Evolutionary conservation across 352 stramenopile genomes (phyloP).

Genomic region (Globisporangium nunn): DNA sequence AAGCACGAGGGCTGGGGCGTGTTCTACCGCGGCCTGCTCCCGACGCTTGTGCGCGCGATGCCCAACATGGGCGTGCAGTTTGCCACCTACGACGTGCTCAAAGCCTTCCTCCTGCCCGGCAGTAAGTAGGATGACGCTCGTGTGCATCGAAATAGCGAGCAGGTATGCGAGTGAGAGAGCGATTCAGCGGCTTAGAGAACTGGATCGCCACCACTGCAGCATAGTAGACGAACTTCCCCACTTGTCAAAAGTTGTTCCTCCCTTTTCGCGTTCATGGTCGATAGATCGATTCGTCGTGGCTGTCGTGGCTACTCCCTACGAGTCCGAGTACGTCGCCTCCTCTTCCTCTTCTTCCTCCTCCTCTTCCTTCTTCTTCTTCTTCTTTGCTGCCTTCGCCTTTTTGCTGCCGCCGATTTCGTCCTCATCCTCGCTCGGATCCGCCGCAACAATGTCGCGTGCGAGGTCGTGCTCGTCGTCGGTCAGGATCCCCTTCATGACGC

Average conservation of each 20-base stretch:
- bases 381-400: neutral
- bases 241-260: neutral
- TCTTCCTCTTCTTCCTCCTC: conserved; percentile 8
- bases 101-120: conserved; percentile 24
- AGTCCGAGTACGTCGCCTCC: conserved; percentile 6
- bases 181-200: neutral
- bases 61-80: conserved; percentile 88
- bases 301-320: neutral
- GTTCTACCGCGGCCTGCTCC: conserved; percentile 70
- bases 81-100: conserved; percentile 78
- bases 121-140: conserved; percentile 1
- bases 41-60: conserved; percentile 78
- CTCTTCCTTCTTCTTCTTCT: conserved; percentile 6
- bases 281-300: no score
- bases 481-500: conserved; percentile 51
- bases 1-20: conserved; percentile 54
- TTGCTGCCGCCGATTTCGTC: conserved; percentile 2
- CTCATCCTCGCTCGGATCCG: conserved; percentile 13
- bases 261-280: neutral
- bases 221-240: neutral
- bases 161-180: neutral
- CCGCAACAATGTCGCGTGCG: conserved; percentile 38
- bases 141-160: no score
- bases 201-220: neutral
- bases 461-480: conserved; percentile 66